phyloP scores from a whole-genome alignment of 2,329 filamentous ascomycete genomes.

The Clarireedia paspali region DNA sequence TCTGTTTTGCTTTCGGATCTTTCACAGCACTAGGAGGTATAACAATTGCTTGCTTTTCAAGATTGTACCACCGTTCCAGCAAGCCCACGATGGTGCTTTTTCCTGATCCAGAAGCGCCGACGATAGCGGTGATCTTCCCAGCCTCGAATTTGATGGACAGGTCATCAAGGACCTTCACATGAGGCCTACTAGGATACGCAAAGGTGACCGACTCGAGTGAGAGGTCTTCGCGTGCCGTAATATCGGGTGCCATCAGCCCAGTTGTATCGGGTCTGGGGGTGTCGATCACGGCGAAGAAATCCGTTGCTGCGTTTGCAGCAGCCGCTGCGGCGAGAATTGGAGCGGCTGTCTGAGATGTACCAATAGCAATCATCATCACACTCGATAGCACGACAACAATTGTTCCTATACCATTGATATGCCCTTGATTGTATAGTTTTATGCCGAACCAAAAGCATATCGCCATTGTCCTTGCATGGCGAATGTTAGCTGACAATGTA shows the following conservation, averaged over 20 bases:
- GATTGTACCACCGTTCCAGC: slow-evolving; percentile 35
- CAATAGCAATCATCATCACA: slow-evolving; percentile 13
- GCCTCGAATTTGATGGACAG: slow-evolving; percentile 27
- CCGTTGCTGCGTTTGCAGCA: slow-evolving; percentile 31
- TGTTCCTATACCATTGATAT: slow-evolving; percentile 41
- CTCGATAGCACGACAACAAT: slow-evolving; percentile 37
- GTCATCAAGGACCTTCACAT: slow-evolving; percentile 28
- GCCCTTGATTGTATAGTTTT: slow-evolving; percentile 39
- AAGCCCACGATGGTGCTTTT: slow-evolving; percentile 36
- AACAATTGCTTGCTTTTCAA: slow-evolving; percentile 9
- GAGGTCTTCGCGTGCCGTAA: slow-evolving; percentile 35
- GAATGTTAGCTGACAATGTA: not conserved
- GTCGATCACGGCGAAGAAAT: slow-evolving; percentile 30
- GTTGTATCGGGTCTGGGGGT: slow-evolving; percentile 30
- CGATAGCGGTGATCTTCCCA: slow-evolving; percentile 35
- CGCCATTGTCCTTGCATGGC: slow-evolving; percentile 39
- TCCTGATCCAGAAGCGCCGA: slow-evolving; percentile 36
- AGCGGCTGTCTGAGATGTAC: slow-evolving; percentile 46
- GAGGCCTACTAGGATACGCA: slow-evolving; percentile 28
- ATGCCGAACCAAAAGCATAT: slow-evolving; percentile 58
- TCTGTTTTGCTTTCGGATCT: slow-evolving; percentile 32
- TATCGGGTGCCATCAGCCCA: slow-evolving; percentile 38
- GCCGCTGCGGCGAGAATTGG: slow-evolving; percentile 43
- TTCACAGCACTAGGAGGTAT: slow-evolving; percentile 8
- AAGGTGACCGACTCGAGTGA: slow-evolving; percentile 29